Evolutionary conservation across 108 stramenopile species (phyloP), one percentile per base, ranked within the genome.

Genomic region (Bacterosira constricta): DNA sequence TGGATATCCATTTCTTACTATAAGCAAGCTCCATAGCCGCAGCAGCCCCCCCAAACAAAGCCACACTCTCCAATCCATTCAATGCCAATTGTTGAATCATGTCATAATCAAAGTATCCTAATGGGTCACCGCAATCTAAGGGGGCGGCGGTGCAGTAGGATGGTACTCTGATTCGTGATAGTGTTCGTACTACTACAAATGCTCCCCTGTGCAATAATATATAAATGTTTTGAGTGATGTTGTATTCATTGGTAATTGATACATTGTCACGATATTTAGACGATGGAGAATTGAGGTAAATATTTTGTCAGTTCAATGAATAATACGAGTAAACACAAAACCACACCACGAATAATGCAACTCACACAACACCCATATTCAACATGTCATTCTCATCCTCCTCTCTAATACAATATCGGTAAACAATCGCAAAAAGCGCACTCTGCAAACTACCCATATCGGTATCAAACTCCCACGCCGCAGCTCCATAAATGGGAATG

Each of bases 391-490:
- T 90, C 21, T 87, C 85, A 55, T 88, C 89, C 29, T 74, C 69
- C 31, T 83, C 51, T 23, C 92, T 83, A 10, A 88, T 61, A 38
- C 83, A 85, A 63, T 90, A 93, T 25, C 92, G 65, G 62, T 93
- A 93, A 0, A 90, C 88, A 59, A 93, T 89, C 17, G 92, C 92
- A 87, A 93, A 93, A 0, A 93, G 52, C 25, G 80, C 87, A 54
- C 75, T 81, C 52, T 84, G 63, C 4, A 93, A 17, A 11, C 83
- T 77, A 7, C 85, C 85, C 81, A 83, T 83, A 38, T 93, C 92
- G 2, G 88, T 89, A 36, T 85, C 86, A 38, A 90, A 89, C 69
- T 93, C 92, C 83, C 84, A 93, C 29, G 90, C 79, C 15, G 90
- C 85, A 8, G 85, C 1, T 32, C 78, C 80, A 34, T 77, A 57